These are phyloP conservation scores for Haematococcus lacustris DNA, from an alignment of 139 green algal species.

Conservation along the genomic window DNA sequence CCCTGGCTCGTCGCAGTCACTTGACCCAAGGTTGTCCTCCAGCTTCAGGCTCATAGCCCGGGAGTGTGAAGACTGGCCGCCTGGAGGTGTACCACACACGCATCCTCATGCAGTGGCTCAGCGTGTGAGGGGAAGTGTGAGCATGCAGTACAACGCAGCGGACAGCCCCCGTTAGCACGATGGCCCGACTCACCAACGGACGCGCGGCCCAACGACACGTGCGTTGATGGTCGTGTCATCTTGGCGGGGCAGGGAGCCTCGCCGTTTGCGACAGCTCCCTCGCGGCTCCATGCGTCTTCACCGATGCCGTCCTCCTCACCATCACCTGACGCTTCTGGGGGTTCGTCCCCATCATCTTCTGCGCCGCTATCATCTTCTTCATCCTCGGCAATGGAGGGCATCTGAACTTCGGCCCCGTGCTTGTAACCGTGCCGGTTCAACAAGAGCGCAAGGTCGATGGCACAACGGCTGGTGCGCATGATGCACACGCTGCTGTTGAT, in stretches of 20 bases:
- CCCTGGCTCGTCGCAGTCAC: neutral
- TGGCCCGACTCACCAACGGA: too few species aligned
- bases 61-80: neutral
- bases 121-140: too few species aligned
- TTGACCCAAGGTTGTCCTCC: neutral
- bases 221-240: too few species aligned
- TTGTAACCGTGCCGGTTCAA: slow-evolving; percentile 48
- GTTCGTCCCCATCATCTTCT: neutral
- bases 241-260: too few species aligned
- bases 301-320: too few species aligned
- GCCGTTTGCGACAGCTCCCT: neutral
- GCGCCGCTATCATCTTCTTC: slow-evolving; percentile 12
- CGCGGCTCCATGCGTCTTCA: neutral
- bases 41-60: neutral
- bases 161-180: too few species aligned
- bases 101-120: too few species aligned
- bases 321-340: too few species aligned
- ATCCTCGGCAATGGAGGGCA: slow-evolving; percentile 26
- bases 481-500: slow-evolving; percentile 67
- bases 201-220: too few species aligned
- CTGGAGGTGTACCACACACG: too few species aligned
- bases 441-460: slow-evolving; percentile 55
- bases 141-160: too few species aligned
- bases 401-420: slow-evolving; percentile 14
- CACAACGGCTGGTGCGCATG: slow-evolving; percentile 45